Evolutionary conservation across 176 grass and related monocot species (phyloP), one percentile per base, ranked within the genome.

Genomic region (Carex parvula): DNA sequence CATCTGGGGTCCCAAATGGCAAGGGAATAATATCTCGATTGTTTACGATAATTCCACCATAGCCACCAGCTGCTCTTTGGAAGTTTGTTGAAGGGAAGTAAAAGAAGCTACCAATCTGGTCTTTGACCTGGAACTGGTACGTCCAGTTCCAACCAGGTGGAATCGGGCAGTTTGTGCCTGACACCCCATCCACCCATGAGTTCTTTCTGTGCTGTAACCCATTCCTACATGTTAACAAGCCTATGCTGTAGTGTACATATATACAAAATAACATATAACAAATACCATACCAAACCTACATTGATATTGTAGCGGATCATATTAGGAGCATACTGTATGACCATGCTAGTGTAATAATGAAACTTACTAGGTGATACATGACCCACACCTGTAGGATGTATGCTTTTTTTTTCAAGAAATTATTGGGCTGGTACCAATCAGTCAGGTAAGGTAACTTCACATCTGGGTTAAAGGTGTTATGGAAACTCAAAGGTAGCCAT

Each of bases 81-180:
- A 91, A 91, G 46, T 88, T 87, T 62, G 81, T 83, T 56, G 89
- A 87, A 67, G 89, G 89, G 78, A 85, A 91, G 85, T 95, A 95
- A 71, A 95, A 92, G 82, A 95, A 95, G 76, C 88, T 92, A 26
- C 93, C 90, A 21, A 95, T 90, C 84, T 95, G 90, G 82, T 95
- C 90, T 90, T 95, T 95, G 62, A 93, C 92, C 86, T 98, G 95
- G 83, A 98, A 95, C 22, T 62, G 44, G 65, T 98, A 98, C 16
- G 91, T 98, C 95, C 91, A 98, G 81, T 98, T 98, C 95, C 91
- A 98, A 10, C 91, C 91, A 13, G 89, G 1, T 1, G 95, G 95
- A 54, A 98, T 85, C 50, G 92, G 88, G 86, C 92, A 98, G 83
- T 93, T 98, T 80, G 91, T 98, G 68, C 89, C 92, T 39, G 82